Evolutionary conservation across 1,139 yeast species (phyloP), one percentile per base, ranked within the genome.

Genomic region (Yamadazyma diddensiae): DNA sequence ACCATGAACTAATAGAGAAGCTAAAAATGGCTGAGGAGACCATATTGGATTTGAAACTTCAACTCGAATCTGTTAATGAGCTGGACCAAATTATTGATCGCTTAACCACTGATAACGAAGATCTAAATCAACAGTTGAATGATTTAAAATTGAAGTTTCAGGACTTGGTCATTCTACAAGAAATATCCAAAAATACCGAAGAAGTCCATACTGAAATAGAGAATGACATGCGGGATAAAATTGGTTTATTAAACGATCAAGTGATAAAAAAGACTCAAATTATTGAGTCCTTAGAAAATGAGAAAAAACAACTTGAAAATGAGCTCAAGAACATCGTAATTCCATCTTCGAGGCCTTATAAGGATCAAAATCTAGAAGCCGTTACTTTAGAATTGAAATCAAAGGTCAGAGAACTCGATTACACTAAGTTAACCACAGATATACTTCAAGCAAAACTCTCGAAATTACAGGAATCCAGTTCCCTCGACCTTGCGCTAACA

Each of bases 111-210:
- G 71, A 79, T 40, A 83, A 82, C 43, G 59, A 73, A 10, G 66
- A 57, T 14, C 57, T 80, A 15, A 50, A 48, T 8, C 61, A 55
- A 15, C 59, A 69, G 31, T 59, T 77, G 11, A 48, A 49, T 2
- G 52, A 50, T 12, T 55, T 79, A 24, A 57, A 65, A 27, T 49
- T 41, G 2, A 65, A 75, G 0, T 59, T 82, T 1, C 63, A 63
- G 4, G 88, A 84, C 38, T 59, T 82, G 24, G 79, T 73, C 31
- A 79, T 79, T 34, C 52, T 83, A 15, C 77, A 73, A 38, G 77
- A 70, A 27, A 55, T 84, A 12, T 82, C 79, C 37, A 73, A 65
- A 34, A 81, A 80, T 41, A 59, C 85, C n/a, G 92, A 83, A 38
- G 71, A 66, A 10, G 65, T 64, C 30, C 84, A 78, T 39, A 38